These are phyloP conservation scores for Rhodotorula kratochvilovae DNA, from an alignment of 768 basidiomycete species.

Conservation along the genomic window DNA sequence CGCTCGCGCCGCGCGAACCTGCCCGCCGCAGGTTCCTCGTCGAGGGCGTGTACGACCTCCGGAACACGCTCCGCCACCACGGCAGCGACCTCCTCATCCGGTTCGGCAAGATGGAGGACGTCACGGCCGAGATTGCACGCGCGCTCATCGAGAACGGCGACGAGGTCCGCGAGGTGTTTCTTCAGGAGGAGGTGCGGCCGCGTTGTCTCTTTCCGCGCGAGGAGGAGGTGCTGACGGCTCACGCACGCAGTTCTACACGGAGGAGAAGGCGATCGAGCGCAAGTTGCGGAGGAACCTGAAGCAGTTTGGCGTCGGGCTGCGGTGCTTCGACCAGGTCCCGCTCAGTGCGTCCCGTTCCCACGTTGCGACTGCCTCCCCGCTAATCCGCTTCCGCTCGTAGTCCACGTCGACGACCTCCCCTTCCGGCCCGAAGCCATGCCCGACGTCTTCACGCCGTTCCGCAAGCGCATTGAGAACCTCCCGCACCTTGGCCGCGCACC, in stretches of 20 bases:
- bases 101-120: slow-evolving; percentile 49
- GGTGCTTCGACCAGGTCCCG: slow-evolving; percentile 29
- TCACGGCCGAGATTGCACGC: slow-evolving; percentile 46
- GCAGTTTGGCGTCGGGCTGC: slow-evolving; percentile 14
- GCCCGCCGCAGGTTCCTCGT: slow-evolving; percentile 44
- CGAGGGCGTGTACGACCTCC: slow-evolving; percentile 40
- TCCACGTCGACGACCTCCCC: slow-evolving; percentile 46
- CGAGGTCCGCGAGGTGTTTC: slow-evolving; percentile 46
- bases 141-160: slow-evolving; percentile 43
- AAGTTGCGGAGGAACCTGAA: slow-evolving; percentile 1
- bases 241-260: slow-evolving; percentile 28
- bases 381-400: slow-evolving; percentile 27
- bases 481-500: slow-evolving; percentile 48
- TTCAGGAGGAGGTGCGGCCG: slow-evolving; percentile 47
- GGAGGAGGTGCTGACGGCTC: neutral
- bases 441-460: slow-evolving; percentile 51
- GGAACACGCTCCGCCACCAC: slow-evolving; percentile 10
- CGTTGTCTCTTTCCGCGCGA: neutral
- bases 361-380: slow-evolving; percentile 38
- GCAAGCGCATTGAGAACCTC: slow-evolving; percentile 50
- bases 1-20: too few species aligned
- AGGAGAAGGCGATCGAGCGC: slow-evolving; percentile 39
- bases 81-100: slow-evolving; percentile 47
- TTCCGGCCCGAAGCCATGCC: slow-evolving; percentile 46
- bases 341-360: slow-evolving; percentile 35